These are phyloP conservation scores for Clitoria ternatea DNA, from an alignment of 306 rosid genomes.

Conservation along the genomic window DNA sequence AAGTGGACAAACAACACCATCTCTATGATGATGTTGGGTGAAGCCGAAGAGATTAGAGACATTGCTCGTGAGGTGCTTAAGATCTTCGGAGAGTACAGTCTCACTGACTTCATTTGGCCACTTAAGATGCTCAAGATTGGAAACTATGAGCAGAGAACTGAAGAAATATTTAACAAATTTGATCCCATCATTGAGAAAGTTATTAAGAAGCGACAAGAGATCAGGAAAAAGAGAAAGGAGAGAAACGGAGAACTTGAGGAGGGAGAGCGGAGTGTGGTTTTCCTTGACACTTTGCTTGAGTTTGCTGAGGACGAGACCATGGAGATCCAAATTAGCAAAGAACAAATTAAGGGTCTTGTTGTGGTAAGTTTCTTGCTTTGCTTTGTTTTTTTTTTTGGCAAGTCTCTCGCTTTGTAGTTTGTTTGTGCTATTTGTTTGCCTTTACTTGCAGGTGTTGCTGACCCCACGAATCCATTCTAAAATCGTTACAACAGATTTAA, in stretches of 20 bases:
- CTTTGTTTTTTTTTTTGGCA: neutral
- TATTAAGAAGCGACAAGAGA: slow-evolving; percentile 31
- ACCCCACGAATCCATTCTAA: too few species aligned
- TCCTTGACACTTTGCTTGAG: slow-evolving; percentile 35
- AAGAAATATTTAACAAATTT: slow-evolving; percentile 16
- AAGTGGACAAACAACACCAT: slow-evolving; percentile 32
- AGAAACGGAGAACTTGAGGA: slow-evolving; percentile 4
- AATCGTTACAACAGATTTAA: too few species aligned
- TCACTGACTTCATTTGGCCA: slow-evolving; percentile 35
- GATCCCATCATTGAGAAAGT: slow-evolving; percentile 41
- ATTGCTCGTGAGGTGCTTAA: slow-evolving; percentile 33
- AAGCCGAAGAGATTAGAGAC: slow-evolving; percentile 24
- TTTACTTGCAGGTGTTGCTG: too few species aligned
- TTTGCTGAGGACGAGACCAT: slow-evolving; percentile 32
- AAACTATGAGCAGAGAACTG: slow-evolving; percentile 34
- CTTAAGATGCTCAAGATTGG: slow-evolving; percentile 31
- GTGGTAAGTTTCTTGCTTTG: slow-evolving; percentile 10
- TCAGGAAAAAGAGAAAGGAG: slow-evolving; percentile 17
- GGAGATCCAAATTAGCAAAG: slow-evolving; percentile 40
- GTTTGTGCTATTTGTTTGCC: too few species aligned
- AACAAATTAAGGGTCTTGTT: slow-evolving; percentile 39
- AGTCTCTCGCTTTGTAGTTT: too few species aligned
- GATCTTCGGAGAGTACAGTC: slow-evolving; percentile 41
- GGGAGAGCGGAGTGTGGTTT: slow-evolving; percentile 19
- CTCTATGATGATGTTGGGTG: slow-evolving; percentile 42